Base-by-base conservation (phyloP, 2,329 filamentous ascomycete species). In the Cercospora citrullina region DNA sequence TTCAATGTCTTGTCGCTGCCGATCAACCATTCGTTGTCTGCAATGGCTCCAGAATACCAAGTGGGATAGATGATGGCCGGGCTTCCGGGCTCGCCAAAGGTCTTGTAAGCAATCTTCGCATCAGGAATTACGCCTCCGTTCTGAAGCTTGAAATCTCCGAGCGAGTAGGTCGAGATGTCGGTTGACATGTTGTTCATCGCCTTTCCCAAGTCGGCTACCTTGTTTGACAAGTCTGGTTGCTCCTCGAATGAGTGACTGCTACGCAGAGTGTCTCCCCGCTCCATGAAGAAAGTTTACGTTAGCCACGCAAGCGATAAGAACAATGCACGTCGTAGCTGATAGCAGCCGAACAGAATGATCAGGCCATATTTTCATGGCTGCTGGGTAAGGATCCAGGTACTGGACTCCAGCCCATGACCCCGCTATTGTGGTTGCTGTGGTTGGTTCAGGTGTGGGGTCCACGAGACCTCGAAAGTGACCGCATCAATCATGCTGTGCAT, bases 61-160 rank as follows among this genome's bases (percentile, higher is more conserved):
- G 88, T 89, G 2, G 91, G 91, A 75, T 94, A 94, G 69, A 94
- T 85, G 67, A 94, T 86, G 2, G 87, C 88, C 7, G 91, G 90
- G 5, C 81, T 82, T 0, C 81, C 84, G 0, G 86, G 77, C 65
- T 89, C 82, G 21, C 91, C 91, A 72, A 91, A 90, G 0, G 91
- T 92, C 78, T 91, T 93, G 83, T 92, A 94, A 16, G 91, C 90
- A 64, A 94, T 87, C 74, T 87, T 86, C 1, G 91, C 91, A 72
- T 86, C 78, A 1, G 85, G 83, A 18, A 94, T 83, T 5, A 80
- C 83, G n/a, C 82, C 82, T 45, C 90, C 90, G 28, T 85, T 88
- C 74, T 90, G 86, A 2, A 94, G 86, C 69, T 84, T 80, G 68
- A 78, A 78, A 69, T 79, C 77, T 26, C 78, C 78, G 1, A 80